Base-by-base conservation (phyloP, 305 asterid genomes). In the Striga hermonthica region DNA sequence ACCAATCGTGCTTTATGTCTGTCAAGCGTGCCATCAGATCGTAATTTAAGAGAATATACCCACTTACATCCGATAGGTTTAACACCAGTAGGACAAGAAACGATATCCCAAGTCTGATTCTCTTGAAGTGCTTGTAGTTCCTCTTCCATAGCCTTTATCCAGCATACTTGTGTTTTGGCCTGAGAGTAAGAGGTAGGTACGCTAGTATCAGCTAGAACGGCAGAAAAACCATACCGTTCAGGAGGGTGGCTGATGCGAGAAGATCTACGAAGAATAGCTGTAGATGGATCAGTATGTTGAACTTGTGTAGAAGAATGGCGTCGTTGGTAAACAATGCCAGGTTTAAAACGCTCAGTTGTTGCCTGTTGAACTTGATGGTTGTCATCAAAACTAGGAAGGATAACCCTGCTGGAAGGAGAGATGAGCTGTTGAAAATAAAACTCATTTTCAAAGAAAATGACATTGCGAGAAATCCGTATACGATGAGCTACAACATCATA, bases 21-120 rank as follows among this genome's bases (percentile, higher is more conserved):
- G 11, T 36, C 38, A 1, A 35, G 14, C 2, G 60, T 12, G 0
- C 67, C 67, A 28, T 62, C 36, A 10, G 47, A 31, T 9, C 14
- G 22, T 4, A 43, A 15, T 0, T 64, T 64, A 1, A 64, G 37
- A 0, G 49, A 34, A 10, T 57, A 57, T 3, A 67, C 59, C 28
- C 72, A 67, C 22, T 67, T 67, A 58, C 60, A 47, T 4, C 60
- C 59, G 48, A 67, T 60, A 1, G 9, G 60, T 13, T 48, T 45
- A 3, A 58, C 40, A 58, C 6, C 0, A 5, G 59, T 0, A 7
- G 60, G 65, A 47, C 49, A 67, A 3, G 13, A 13, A 10, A 36
- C 22, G 22, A 67, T 36, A 13, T 61, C 57, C 49, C 49, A 50
- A 1, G 57, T 59, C 4, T 38, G 14, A 52, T 69, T 60, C 4